Conservation (phyloP, 2,329 filamentous ascomycete species). For the Dactylellina parvicollis region DNA sequence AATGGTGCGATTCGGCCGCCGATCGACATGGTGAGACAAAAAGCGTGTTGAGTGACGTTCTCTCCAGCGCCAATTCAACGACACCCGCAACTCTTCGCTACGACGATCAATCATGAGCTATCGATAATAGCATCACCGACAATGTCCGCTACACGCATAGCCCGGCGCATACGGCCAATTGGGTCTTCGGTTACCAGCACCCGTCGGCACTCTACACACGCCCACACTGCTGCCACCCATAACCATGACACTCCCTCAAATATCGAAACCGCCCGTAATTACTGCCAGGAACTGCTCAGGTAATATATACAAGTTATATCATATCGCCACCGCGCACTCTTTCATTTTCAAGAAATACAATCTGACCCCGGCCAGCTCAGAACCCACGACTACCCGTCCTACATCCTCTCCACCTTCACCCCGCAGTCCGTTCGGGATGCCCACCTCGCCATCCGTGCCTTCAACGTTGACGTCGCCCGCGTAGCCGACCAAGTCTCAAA, state of each 20-base stretch:
- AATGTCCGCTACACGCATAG: slow-evolving; percentile 4
- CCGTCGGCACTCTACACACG: slow-evolving; percentile 22
- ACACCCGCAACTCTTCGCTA: slow-evolving; percentile 8
- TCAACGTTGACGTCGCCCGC: slow-evolving; percentile 90
- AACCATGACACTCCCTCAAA: slow-evolving; percentile 56
- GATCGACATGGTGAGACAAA: background rate
- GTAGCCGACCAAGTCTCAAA: slow-evolving; percentile 91
- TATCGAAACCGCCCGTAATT: slow-evolving; percentile 20
- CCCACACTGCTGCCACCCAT: slow-evolving; percentile 59
- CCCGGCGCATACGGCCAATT: slow-evolving; percentile 10
- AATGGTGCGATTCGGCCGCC: too few species aligned
- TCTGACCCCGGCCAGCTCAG: slow-evolving; percentile 63
- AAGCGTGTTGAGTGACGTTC: slow-evolving; percentile 26
- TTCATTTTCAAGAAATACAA: background rate
- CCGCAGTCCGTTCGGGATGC: slow-evolving; percentile 78
- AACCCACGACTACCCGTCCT: slow-evolving; percentile 87
- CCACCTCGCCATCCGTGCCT: slow-evolving; percentile 87
- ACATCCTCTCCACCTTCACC: slow-evolving; percentile 85
- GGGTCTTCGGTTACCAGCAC: background rate
- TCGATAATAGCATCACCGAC: background rate
- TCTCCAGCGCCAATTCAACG: slow-evolving; percentile 1
- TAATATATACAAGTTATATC: slow-evolving; percentile 1
- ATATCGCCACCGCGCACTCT: too few species aligned
- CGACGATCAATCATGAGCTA: too few species aligned
- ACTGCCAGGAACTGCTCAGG: slow-evolving; percentile 49